A percentile compares a stretch with the other conserved stretches of the same genome.
These are phyloP conservation scores for Sporothrix globosa DNA, from an alignment of 2,329 filamentous ascomycete species.

Conservation along the genomic window DNA sequence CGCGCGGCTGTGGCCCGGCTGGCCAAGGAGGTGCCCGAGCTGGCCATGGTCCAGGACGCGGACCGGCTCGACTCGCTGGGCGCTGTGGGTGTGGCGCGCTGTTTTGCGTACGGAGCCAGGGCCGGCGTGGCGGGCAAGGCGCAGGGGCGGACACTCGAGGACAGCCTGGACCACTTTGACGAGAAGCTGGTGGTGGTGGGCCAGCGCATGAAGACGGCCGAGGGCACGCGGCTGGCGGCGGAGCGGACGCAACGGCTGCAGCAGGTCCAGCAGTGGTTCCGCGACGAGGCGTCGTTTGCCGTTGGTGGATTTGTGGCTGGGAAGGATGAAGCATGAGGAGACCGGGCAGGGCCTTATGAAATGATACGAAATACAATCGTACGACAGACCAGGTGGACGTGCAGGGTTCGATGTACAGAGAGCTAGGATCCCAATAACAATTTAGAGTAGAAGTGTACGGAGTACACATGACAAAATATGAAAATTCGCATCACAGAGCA, in stretches of 20 bases:
- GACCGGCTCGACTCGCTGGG: constrained; percentile 91
- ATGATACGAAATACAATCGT: no score
- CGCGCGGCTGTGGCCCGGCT: constrained; percentile 62
- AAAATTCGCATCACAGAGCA: neutral
- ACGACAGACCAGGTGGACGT: neutral
- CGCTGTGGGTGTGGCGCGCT: constrained; percentile 78
- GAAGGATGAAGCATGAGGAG: neutral
- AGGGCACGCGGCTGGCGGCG: constrained; percentile 57
- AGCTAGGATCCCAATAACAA: neutral
- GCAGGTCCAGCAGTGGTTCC: constrained; percentile 62
- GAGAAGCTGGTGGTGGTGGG: constrained; percentile 72
- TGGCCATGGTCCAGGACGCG: constrained; percentile 87
- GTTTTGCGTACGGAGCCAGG: constrained; percentile 72
- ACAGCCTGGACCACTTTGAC: constrained; percentile 73
- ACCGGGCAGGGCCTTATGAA: no score
- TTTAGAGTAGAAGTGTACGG: neutral
- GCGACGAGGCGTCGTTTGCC: constrained; percentile 49
- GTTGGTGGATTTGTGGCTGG: constrained; percentile 7
- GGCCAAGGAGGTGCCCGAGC: constrained; percentile 69
- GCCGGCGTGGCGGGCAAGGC: constrained; percentile 47
- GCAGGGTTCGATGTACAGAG: neutral
- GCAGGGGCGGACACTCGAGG: constrained; percentile 56
- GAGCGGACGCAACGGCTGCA: constrained; percentile 58
- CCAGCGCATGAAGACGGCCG: constrained; percentile 65
- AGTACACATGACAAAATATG: neutral